phyloP scores from a whole-genome alignment of 73 alveolate genomes.

The Paramecium caudatum region DNA sequence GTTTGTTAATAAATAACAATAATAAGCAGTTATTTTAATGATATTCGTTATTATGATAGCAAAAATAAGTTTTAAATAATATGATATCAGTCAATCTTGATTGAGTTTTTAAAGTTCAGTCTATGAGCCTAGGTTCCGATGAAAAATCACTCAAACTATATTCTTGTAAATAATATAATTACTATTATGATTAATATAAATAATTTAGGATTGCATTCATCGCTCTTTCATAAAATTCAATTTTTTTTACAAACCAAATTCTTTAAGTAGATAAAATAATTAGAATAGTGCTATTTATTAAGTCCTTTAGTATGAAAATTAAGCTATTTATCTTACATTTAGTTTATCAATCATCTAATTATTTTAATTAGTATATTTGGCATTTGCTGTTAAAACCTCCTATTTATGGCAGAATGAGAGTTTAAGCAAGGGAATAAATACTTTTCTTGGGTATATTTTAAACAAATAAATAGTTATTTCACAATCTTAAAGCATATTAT shows the following conservation, averaged over 20 bases:
- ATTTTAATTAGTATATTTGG: constrained; percentile 5
- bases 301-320: constrained; percentile 2
- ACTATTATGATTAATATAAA: constrained; percentile 15
- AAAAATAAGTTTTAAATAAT: background rate
- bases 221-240: background rate
- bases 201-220: constrained; percentile 38
- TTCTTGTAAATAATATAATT: background rate
- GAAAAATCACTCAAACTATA: background rate
- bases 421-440: background rate
- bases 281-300: constrained; percentile 21
- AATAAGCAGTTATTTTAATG: background rate
- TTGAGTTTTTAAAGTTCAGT: background rate
- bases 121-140: background rate
- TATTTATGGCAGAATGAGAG: constrained; percentile 18
- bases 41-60: background rate
- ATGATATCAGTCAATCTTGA: background rate
- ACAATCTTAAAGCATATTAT: constrained; percentile 8
- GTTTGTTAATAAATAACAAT: background rate
- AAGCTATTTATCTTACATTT: constrained; percentile 20
- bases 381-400: background rate
- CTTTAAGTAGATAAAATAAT: constrained; percentile 1
- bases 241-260: constrained; percentile 8
- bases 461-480: constrained; percentile 1
- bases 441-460: background rate
- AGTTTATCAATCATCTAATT: constrained; percentile 3